Evolutionary conservation across 345 rosid genomes (phyloP), one percentile per base, ranked within the genome.

Genomic region (Noccaea caerulescens): DNA sequence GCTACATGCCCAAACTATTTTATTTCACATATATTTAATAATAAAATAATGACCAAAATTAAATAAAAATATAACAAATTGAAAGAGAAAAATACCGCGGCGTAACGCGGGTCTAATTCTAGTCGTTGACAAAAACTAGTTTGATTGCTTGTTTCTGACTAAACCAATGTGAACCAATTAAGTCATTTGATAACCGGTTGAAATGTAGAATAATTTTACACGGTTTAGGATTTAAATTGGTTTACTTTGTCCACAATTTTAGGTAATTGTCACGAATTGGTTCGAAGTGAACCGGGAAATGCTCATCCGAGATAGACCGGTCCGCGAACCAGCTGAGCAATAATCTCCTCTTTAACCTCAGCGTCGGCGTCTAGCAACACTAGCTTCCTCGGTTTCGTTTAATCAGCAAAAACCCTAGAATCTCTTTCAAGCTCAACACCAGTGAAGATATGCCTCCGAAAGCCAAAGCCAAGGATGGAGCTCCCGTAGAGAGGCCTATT

Each of bases 401-500:
- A 49, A 67, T 66, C 58, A 54, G 58, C 63, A 71, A 74, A 80
- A 84, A 76, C 84, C 86, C 86, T 80, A 81, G 68, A 72, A 30
- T 44, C 52, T 66, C 58, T 45, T 27, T 55, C 36, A 52, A 37
- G 60, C 60, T 75, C 79, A 41, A 43, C 46, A 49, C 66, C 18
- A 27, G 18, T 5, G 0, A n/a, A 39, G 61, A 32, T 2, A 93
- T 94, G 99, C 97, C 99, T 50, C 99, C 97, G 0, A 94, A 94
- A 83, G 82, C 90, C 12, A 94, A 94, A 79, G 84, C 89, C 7
- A 94, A 94, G 58, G 99, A 94, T 55, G 97, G 87, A 6, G 96
- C 89, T 5, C 97, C 97, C 3, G 88, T 72, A 0, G 99, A 94
- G 86, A 81, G 96, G 34, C 95, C 99, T 10, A 87, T 91, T 52